Evolutionary conservation across 1,284 basidiomycete species (phyloP).

Genomic region (Ganoderma sp.): DNA sequence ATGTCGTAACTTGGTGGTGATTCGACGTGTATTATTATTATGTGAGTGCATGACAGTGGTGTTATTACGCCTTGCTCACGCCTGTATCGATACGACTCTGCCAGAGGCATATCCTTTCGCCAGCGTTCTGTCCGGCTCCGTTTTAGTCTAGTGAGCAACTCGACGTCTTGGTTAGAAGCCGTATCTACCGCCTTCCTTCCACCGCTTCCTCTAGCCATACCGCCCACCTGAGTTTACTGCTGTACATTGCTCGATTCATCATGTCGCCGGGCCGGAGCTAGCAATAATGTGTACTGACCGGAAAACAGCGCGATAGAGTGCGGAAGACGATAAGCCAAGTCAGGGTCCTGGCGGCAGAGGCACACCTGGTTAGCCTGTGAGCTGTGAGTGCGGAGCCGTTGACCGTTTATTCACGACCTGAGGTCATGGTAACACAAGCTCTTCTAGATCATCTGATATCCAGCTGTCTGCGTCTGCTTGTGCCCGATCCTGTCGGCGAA

Average conservation of each 20-base stretch:
- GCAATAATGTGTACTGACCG: not conserved
- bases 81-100: not conserved
- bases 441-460: not conserved
- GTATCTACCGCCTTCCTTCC: not conserved
- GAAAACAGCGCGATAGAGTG: not conserved
- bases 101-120: not conserved
- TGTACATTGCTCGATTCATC: not conserved
- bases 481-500: not conserved
- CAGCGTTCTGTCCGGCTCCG: not conserved
- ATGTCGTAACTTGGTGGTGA: constrained; percentile 48
- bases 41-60: not conserved
- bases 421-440: not conserved
- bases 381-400: not conserved
- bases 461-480: not conserved
- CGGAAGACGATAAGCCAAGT: not conserved
- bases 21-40: not conserved
- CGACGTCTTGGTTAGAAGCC: not conserved
- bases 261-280: not conserved
- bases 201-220: not conserved
- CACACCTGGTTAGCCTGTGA: not conserved
- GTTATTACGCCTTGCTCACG: not conserved
- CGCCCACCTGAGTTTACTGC: not conserved
- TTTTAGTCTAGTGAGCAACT: not conserved
- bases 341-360: not conserved
- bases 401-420: not conserved